Conservation (phyloP, 2,329 filamentous ascomycete species). For the Aureobasidium melanogenum region DNA sequence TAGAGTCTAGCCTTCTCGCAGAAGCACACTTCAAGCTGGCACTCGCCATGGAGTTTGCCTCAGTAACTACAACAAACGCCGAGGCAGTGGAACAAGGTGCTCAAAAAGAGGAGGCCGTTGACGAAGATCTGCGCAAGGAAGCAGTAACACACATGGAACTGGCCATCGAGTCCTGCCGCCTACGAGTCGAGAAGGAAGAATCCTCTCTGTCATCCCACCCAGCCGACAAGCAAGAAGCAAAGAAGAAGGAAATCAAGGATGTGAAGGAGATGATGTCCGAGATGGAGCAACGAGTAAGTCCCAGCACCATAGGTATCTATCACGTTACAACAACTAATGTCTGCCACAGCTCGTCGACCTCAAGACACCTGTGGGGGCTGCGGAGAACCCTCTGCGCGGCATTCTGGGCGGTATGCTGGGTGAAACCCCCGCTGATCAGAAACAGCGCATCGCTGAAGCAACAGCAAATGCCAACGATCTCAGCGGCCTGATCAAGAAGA, state of each 20-base stretch:
- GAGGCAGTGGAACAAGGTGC: conserved; percentile 36
- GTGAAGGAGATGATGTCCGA: conserved; percentile 71
- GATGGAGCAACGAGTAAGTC: conserved; percentile 55
- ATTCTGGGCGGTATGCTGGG: conserved; percentile 57
- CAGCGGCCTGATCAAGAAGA: conserved; percentile 63
- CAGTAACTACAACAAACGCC: conserved; percentile 56
- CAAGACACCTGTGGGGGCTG: conserved; percentile 40
- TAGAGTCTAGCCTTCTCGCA: conserved; percentile 76
- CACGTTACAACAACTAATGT: too few relatives aligned
- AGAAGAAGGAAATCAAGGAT: conserved; percentile 56
- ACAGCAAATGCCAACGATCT: conserved; percentile 67
- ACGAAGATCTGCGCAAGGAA: conserved; percentile 62
- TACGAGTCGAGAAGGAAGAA: conserved; percentile 63
- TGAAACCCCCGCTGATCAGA: conserved; percentile 51
- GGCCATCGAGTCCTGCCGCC: conserved; percentile 63
- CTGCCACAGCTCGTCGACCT: conserved; percentile 51
- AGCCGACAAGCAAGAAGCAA: conserved; percentile 55
- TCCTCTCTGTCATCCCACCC: conserved; percentile 49
- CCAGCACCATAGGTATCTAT: too few relatives aligned
- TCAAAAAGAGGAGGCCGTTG: conserved; percentile 37
- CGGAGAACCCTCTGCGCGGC: conserved; percentile 42
- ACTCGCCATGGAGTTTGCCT: conserved; percentile 87
- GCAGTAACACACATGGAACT: conserved; percentile 62
- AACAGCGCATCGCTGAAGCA: conserved; percentile 60
- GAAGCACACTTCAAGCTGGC: conserved; percentile 97